Base-by-base conservation (phyloP, 768 basidiomycete genomes). In the Steccherinum ochraceum region DNA sequence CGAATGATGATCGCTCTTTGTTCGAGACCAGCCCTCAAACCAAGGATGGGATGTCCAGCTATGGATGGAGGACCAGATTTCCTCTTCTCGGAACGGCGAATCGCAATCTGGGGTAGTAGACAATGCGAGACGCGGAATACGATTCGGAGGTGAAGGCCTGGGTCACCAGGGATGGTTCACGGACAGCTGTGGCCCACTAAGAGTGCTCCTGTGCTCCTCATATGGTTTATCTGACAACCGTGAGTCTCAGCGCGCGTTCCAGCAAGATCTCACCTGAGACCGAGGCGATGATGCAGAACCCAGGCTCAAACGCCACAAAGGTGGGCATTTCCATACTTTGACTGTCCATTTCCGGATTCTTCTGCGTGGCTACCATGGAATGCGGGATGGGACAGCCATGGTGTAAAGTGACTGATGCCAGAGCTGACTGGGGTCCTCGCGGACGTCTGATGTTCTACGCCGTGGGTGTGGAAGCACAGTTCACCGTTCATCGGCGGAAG, bases 291-390 rank as follows among this genome's bases (percentile, higher is more conserved):
- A 7, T 16, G 30, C 7, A 35, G 7, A 35, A 16, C 30, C 41
- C 41, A 18, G 41, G 19, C 41, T 11, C 50, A 53, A 47, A 58
- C 59, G 59, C 59, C 59, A 60, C 59, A 56, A 60, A 60, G 59
- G 49, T 54, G 46, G 41, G 35, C 42, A 13, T 24, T 23, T 24
- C 40, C 40, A 24, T 49, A 46, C 48, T 58, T 49, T 39, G 57
- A 40, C 40, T 18, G 21, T 25, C 3, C 19, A 21, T 2, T 44
- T 11, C 27, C 16, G 27, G 46, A 52, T 51, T 24, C 40, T 12
- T 20, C 10, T 43, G 21, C 41, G 41, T n/a, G n/a, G n/a, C n/a
- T n/a, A n/a, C n/a, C n/a, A n/a, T n/a, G n/a, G n/a, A n/a, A n/a
- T n/a, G n/a, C n/a, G n/a, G n/a, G n/a, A n/a, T 18, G 41, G 21